Conservation (phyloP, 2,329 filamentous ascomycete genomes). For the Fusarium solani-melongenae region DNA sequence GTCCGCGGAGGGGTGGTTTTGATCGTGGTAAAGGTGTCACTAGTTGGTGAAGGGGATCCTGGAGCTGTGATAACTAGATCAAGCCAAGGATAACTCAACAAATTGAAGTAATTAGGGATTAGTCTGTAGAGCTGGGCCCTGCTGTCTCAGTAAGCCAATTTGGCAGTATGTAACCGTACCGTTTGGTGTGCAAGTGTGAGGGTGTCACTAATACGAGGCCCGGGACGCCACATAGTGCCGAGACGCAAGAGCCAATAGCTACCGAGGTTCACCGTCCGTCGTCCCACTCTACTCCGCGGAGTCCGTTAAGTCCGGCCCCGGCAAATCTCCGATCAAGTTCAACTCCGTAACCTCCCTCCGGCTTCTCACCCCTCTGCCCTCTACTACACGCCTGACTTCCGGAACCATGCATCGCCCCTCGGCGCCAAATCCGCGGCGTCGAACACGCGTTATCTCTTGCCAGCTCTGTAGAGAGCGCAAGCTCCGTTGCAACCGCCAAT, state of each 20-base stretch:
- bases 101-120: no score
- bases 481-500: neutral
- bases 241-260: neutral
- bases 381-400: neutral
- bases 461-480: neutral
- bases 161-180: no score
- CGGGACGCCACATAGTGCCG: neutral
- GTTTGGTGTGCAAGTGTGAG: no score
- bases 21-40: neutral
- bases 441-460: neutral
- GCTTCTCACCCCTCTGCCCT: neutral
- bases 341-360: neutral
- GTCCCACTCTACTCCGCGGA: neutral
- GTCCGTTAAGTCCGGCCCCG: neutral
- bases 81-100: no score
- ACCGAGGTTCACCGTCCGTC: neutral
- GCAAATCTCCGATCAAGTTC: neutral
- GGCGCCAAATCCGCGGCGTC: neutral
- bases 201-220: neutral
- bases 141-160: no score
- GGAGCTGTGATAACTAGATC: neutral
- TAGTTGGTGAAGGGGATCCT: neutral
- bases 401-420: neutral
- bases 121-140: no score
- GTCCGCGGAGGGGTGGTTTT: neutral